These are phyloP conservation scores for Suhomyces taliae DNA, from an alignment of 1,139 yeast genomes.

Conservation along the genomic window DNA sequence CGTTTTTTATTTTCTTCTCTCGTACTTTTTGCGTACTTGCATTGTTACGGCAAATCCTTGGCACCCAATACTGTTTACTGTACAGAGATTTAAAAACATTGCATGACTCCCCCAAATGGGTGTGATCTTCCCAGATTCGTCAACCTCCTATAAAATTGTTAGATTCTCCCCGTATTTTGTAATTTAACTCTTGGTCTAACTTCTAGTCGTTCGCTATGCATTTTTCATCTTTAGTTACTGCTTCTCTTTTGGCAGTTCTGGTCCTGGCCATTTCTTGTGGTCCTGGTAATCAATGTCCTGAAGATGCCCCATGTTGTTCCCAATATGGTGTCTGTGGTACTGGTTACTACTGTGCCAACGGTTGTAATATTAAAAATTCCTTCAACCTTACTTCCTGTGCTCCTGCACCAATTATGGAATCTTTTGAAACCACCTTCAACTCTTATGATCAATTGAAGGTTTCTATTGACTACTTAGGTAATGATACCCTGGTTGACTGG, in stretches of 20 bases:
- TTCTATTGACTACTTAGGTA: constrained; percentile 61
- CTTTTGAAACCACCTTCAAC: constrained; percentile 38
- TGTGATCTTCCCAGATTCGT: neutral
- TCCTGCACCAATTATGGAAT: constrained; percentile 54
- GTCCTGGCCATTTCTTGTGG: constrained; percentile 42
- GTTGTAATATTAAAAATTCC: constrained; percentile 73
- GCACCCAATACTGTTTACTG: no score
- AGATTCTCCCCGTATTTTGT: neutral
- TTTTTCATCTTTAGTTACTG: constrained; percentile 5
- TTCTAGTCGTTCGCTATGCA: constrained; percentile 2
- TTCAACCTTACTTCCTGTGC: constrained; percentile 64
- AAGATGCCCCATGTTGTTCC: constrained; percentile 75
- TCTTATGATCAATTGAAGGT: constrained; percentile 31
- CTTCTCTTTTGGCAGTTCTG: constrained; percentile 8
- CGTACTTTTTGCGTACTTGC: no score
- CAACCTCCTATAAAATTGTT: neutral
- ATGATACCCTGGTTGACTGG: constrained; percentile 69
- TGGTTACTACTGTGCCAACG: constrained; percentile 78
- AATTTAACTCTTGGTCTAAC: neutral
- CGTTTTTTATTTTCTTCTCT: no score
- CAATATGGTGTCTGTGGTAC: constrained; percentile 84
- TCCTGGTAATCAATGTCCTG: constrained; percentile 61
- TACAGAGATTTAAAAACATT: no score
- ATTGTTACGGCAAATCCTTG: no score
- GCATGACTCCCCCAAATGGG: neutral